Evolutionary conservation across 1,284 basidiomycete genomes (phyloP).

Genomic region (Leccinum insolens): DNA sequence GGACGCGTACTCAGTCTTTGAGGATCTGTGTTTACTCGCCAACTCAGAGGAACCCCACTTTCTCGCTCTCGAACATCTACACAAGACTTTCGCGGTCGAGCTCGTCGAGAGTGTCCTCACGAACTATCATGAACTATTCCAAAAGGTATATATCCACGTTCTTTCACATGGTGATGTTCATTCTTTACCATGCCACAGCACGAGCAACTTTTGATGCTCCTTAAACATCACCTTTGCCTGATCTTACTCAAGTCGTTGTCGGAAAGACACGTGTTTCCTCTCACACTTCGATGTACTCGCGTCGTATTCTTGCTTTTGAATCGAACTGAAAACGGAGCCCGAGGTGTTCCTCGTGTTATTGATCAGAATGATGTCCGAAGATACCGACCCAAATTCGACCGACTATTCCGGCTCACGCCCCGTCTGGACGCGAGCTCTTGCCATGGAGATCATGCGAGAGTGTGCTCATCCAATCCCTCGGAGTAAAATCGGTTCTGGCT

Average conservation of each 20-base stretch:
- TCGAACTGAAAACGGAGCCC: constrained; percentile 77
- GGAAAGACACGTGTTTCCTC: constrained; percentile 83
- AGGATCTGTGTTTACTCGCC: constrained; percentile 84
- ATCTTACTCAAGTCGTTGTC: constrained; percentile 86
- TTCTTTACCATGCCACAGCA: constrained; percentile 51
- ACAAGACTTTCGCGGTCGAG: constrained; percentile 94
- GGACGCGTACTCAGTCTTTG: constrained; percentile 88
- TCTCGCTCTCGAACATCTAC: constrained; percentile 82
- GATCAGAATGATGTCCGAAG: constrained; percentile 78
- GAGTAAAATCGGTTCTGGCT: background rate
- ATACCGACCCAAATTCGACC: constrained; percentile 43
- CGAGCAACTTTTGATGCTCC: constrained; percentile 79
- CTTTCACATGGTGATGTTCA: background rate
- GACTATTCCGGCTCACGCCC: constrained; percentile 55
- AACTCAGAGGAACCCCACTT: constrained; percentile 85
- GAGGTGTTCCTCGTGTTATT: constrained; percentile 86
- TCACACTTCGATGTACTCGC: constrained; percentile 88
- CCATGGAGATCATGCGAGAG: constrained; percentile 93
- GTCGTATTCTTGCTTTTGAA: constrained; percentile 93
- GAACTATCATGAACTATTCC: constrained; percentile 90
- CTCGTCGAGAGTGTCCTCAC: constrained; percentile 96
- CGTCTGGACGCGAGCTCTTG: constrained; percentile 86
- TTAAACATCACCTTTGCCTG: constrained; percentile 89
- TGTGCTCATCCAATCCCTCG: constrained; percentile 26
- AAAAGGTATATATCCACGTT: constrained; percentile 49